Evolutionary conservation across 75 land plant genomes (phyloP).

Genomic region (Ceratopteris richardii): DNA sequence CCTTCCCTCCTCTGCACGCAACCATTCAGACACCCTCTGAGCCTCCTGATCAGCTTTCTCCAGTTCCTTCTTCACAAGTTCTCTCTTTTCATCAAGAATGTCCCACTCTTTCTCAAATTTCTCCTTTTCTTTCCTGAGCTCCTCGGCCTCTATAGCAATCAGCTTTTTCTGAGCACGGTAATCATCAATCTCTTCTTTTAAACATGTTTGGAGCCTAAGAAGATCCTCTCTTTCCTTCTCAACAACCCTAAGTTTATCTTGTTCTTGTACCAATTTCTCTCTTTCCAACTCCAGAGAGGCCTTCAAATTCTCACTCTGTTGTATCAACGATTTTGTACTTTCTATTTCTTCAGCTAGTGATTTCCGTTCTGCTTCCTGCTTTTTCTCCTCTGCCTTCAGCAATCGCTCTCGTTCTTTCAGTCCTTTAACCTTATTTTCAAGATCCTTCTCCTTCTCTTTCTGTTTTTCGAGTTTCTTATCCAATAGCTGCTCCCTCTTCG

Average conservation of each 20-base stretch:
- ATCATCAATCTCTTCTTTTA: conserved; percentile 73
- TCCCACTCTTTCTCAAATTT: conserved; percentile 93
- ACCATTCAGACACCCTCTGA: conserved; percentile 42
- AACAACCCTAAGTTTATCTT: conserved; percentile 47
- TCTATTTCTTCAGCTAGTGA: conserved; percentile 30
- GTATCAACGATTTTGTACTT: conserved; percentile 14
- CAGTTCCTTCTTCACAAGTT: conserved; percentile 38
- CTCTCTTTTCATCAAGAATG: conserved; percentile 67
- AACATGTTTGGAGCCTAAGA: conserved; percentile 36
- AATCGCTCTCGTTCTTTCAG: conserved; percentile 43
- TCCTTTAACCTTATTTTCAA: conserved; percentile 38
- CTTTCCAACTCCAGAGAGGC: conserved; percentile 35
- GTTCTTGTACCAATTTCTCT: conserved; percentile 35
- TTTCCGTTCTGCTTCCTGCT: conserved; percentile 35
- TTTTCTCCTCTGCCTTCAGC: conserved; percentile 44
- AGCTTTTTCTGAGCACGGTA: conserved; percentile 39
- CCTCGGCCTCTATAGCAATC: conserved; percentile 54
- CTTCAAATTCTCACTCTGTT: conserved; percentile 37
- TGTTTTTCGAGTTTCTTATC: conserved; percentile 43
- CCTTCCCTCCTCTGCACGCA: conserved; percentile 52
- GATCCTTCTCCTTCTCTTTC: conserved; percentile 51
- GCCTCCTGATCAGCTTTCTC: conserved; percentile 39
- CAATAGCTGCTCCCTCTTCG: conserved; percentile 47
- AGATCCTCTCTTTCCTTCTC: conserved; percentile 60
- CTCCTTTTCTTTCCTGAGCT: conserved; percentile 57